These are phyloP conservation scores for Niebla homalea DNA, from an alignment of 495 filamentous ascomycete genomes.

Conservation along the genomic window DNA sequence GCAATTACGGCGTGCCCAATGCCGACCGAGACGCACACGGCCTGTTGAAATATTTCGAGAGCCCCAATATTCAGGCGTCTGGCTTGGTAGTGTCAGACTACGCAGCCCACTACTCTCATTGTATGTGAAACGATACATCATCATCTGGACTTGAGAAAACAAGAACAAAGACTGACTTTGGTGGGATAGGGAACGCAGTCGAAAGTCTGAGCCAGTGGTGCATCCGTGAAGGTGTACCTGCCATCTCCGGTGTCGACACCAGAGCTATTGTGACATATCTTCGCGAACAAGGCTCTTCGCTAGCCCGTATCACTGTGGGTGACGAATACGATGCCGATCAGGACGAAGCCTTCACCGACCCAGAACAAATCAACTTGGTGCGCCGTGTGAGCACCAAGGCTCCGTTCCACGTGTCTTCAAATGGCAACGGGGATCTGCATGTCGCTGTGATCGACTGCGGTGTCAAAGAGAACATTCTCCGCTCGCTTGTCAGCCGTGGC, in stretches of 20 bases:
- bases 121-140: too few species aligned
- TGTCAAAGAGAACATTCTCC: constrained; percentile 98
- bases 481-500: constrained; percentile 77
- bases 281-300: constrained; percentile 88
- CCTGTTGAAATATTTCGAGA: constrained; percentile 17
- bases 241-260: constrained; percentile 93
- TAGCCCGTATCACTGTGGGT: constrained; percentile 88
- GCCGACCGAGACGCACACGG: constrained; percentile 36
- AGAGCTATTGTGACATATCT: constrained; percentile 90
- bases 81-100: constrained; percentile 93
- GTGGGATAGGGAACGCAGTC: constrained; percentile 68
- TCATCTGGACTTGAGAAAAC: too few species aligned
- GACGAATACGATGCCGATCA: constrained; percentile 98
- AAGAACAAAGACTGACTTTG: too few species aligned
- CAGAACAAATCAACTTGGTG: constrained; percentile 90
- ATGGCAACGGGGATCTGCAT: constrained; percentile 62
- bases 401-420: constrained; percentile 80
- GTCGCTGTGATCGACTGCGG: constrained; percentile 94
- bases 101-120: constrained; percentile 81
- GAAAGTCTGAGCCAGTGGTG: constrained; percentile 91
- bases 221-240: constrained; percentile 85
- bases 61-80: constrained; percentile 78
- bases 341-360: constrained; percentile 91
- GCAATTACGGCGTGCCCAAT: constrained; percentile 93
- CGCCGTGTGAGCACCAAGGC: constrained; percentile 93